Evolutionary conservation across 2,329 filamentous ascomycete genomes (phyloP), one percentile per base, ranked within the genome.

Genomic region (Alternaria arborescens): DNA sequence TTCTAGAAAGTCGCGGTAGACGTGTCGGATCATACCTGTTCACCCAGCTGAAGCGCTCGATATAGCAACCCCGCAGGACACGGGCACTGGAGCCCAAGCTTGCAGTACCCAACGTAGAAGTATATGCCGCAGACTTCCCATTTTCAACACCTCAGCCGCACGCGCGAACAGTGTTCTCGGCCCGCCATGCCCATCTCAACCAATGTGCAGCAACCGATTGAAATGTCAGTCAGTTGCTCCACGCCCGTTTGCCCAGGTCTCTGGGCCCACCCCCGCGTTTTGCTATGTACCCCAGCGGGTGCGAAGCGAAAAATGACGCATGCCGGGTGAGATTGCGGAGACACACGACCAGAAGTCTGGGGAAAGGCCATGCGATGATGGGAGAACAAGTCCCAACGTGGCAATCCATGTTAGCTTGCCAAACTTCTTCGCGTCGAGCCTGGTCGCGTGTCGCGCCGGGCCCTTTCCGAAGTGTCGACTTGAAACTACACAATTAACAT

Each of bases 231-330:
- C 46, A 34, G 30, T 48, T n/a, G 18, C 30, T 34, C 30, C 46
- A 34, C 46, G 46, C 20, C 30, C 30, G 46, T 48, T 22, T 24
- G 32, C 30, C 46, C 30, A 34, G 30, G 18, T 36, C 20, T 26
- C 14, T 26, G 22, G 32, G 46, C 1, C 14, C 32, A 24, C 46
- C 46, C 32, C 32, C 46, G 46, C 46, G 30, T 50, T 50, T 50
- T 1, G 12, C 22, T 30, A 50, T 50, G 46, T 32, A 50, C 32
- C 46, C 46, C 46, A 50, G 5, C 46, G 34, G 40, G 32, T 38
- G 46, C 46, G 46, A 50, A 50, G 46, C 46, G 46, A 50, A 38
- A 24, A 50, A 36, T 50, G 46, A 50, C 46, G 30, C 46, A 50
- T 36, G 24, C 14, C 5, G 12, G 32, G 26, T 26, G 20, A 16